These are phyloP conservation scores for Umbilicus rupestris DNA, from an alignment of 164 flowering plant species.

Conservation along the genomic window DNA sequence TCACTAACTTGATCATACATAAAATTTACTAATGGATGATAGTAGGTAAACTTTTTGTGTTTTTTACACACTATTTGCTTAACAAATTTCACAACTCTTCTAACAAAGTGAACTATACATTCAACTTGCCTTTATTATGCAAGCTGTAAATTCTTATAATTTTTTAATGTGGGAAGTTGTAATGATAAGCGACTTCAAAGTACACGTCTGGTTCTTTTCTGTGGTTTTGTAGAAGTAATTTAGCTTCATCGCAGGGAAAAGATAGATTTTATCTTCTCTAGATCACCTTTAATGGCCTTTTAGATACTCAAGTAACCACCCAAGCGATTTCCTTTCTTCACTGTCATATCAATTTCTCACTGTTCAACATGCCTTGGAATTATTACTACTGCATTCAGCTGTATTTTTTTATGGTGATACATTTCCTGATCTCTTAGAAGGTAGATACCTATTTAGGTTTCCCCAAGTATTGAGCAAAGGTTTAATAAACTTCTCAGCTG, in stretches of 20 bases:
- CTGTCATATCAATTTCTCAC: not conserved
- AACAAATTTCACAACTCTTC: not conserved
- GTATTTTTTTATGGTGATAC: not conserved
- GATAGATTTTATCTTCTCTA: not conserved
- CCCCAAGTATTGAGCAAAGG: not conserved
- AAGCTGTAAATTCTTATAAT: not conserved
- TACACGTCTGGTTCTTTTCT: not conserved
- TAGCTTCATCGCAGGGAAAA: not conserved
- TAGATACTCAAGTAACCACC: not conserved
- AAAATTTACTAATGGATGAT: not conserved
- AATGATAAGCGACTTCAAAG: no score
- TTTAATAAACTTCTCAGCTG: conserved; percentile 29
- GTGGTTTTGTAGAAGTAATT: not conserved
- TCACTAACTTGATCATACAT: not conserved
- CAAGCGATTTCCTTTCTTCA: not conserved
- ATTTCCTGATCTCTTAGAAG: not conserved
- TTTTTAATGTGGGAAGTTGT: not conserved
- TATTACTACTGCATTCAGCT: not conserved
- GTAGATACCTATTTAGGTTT: not conserved
- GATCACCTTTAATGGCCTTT: not conserved
- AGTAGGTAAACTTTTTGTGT: not conserved
- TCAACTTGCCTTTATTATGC: not conserved
- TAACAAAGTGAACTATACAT: not conserved
- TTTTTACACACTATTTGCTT: not conserved
- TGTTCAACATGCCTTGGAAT: not conserved